Conservation (phyloP, 306 rosid species). For the Alnus rubra region DNA sequence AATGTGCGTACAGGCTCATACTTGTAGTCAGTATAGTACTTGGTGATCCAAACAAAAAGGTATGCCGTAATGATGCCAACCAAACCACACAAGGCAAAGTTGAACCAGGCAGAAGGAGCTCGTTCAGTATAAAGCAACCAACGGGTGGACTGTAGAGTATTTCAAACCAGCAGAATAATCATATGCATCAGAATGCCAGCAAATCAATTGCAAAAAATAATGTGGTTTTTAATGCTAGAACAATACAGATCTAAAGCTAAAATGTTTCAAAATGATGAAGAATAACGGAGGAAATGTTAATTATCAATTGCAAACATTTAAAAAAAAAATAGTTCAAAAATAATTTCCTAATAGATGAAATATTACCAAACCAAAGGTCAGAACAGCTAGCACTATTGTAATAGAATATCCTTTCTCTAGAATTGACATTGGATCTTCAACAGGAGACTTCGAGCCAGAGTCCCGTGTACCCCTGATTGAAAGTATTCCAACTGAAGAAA, state of each 20-base stretch:
- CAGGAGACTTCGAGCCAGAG: slow-evolving; percentile 64
- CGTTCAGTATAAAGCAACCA: slow-evolving; percentile 96
- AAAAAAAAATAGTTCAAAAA: slow-evolving; percentile 6
- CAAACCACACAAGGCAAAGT: slow-evolving; percentile 95
- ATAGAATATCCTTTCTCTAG: slow-evolving; percentile 94
- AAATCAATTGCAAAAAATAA: slow-evolving; percentile 21
- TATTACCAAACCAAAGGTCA: slow-evolving; percentile 91
- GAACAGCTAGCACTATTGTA: slow-evolving; percentile 83
- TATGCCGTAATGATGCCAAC: slow-evolving; percentile 96
- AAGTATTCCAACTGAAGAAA: slow-evolving; percentile 88
- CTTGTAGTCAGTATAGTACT: slow-evolving; percentile 97
- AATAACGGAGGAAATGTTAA: slow-evolving; percentile 3
- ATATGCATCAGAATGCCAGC: background rate
- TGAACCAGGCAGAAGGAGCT: slow-evolving; percentile 99
- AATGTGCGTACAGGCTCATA: slow-evolving; percentile 94
- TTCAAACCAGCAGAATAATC: slow-evolving; percentile 29
- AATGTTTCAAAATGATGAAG: slow-evolving; percentile 17
- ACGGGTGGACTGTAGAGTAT: slow-evolving; percentile 77
- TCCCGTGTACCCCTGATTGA: slow-evolving; percentile 91
- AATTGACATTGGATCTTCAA: slow-evolving; percentile 94
- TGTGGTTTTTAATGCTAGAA: slow-evolving; percentile 16
- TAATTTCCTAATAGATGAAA: slow-evolving; percentile 19
- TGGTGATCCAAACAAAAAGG: slow-evolving; percentile 80
- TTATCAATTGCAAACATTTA: background rate
- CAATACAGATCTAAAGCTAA: slow-evolving; percentile 10